Base-by-base conservation (phyloP, 148 eudicot genomes). In the Cornus kousa region DNA sequence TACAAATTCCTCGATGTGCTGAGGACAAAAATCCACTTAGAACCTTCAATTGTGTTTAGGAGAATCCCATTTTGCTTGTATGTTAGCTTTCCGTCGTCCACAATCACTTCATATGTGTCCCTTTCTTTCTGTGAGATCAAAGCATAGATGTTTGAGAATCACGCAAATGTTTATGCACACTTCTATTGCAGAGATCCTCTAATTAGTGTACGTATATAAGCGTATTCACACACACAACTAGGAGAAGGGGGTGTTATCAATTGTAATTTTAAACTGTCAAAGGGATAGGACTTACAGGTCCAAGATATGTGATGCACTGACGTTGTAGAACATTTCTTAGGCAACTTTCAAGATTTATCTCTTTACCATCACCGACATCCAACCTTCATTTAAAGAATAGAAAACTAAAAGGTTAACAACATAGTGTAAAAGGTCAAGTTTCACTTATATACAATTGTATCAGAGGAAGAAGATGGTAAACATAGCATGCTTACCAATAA, bases 331-430 rank as follows among this genome's bases (percentile, higher is more conserved):
- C 68, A 2, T 13, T 31, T 53, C 80, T 74, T 70, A 60, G 76
- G 73, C 82, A 83, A 32, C 75, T 65, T 12, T 75, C 77, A 70
- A 83, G 76, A 57, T 71, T 83, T 71, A 83, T 3, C 55, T 83
- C 85, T 83, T 65, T 79, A 33, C 85, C 85, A 71, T 83, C 85
- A 31, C 85, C 85, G n/a, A 83, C 74, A 71, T 83, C 85, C 72
- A 83, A 66, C 85, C 85, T 82, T 80, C 73, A 59, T 53, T 55
- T 75, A 57, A 22, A 68, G 73, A n/a, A 22, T 35, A 35, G 16
- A 16, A 72, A 37, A 57, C 37, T 4, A n/a, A 24, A 80, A 67
- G 48, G 12, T 12, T 2, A 53, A 28, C 0, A 17, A 16, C 60
- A 64, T 6, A 9, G 60, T 22, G 31, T 20, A 48, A 67, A 35